A percentile compares a stretch with the other conserved stretches of the same genome.
Conservation (phyloP, 768 basidiomycete species). For the Pulveroboletus sp. region DNA sequence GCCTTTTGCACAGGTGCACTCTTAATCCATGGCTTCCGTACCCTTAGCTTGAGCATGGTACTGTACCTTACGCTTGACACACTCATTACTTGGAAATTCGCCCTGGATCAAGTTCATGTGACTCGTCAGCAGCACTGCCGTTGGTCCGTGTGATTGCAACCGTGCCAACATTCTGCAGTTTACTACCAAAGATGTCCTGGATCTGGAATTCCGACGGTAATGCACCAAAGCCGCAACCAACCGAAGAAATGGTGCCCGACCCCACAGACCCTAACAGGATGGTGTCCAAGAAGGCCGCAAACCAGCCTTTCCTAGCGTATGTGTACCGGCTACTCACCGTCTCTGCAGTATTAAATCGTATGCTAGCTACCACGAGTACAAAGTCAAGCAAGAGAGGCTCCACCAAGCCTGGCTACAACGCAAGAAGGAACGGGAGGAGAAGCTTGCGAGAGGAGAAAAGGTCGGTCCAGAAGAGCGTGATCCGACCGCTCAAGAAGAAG, state of each 20-base stretch:
- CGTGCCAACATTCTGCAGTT: neutral
- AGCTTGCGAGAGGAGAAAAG: slow-evolving; percentile 67
- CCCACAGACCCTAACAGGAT: slow-evolving; percentile 60
- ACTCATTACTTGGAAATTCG: neutral
- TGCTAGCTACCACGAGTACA: slow-evolving; percentile 63
- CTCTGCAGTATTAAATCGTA: slow-evolving; percentile 6
- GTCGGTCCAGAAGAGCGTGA: slow-evolving; percentile 72
- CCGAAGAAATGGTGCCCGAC: slow-evolving; percentile 55
- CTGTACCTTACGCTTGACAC: slow-evolving; percentile 12
- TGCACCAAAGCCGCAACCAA: slow-evolving; percentile 35
- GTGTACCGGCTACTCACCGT: slow-evolving; percentile 26
- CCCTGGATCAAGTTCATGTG: neutral
- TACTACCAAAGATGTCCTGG: slow-evolving; percentile 56
- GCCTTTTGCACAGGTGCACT: slow-evolving; percentile 29
- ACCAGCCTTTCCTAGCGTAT: slow-evolving; percentile 80
- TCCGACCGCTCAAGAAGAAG: slow-evolving; percentile 64
- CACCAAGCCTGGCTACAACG: slow-evolving; percentile 66
- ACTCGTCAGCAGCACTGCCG: no score
- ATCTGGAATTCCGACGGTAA: slow-evolving; percentile 44
- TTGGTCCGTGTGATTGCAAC: neutral
- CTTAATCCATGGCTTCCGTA: slow-evolving; percentile 26
- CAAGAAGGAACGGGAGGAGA: slow-evolving; percentile 67
- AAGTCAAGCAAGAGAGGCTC: slow-evolving; percentile 52
- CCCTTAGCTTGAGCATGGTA: slow-evolving; percentile 21
- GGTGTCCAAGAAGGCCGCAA: slow-evolving; percentile 80